Evolutionary conservation across 805 yeast genomes (phyloP), one percentile per base, ranked within the genome.

Genomic region (Candida adriatica): DNA sequence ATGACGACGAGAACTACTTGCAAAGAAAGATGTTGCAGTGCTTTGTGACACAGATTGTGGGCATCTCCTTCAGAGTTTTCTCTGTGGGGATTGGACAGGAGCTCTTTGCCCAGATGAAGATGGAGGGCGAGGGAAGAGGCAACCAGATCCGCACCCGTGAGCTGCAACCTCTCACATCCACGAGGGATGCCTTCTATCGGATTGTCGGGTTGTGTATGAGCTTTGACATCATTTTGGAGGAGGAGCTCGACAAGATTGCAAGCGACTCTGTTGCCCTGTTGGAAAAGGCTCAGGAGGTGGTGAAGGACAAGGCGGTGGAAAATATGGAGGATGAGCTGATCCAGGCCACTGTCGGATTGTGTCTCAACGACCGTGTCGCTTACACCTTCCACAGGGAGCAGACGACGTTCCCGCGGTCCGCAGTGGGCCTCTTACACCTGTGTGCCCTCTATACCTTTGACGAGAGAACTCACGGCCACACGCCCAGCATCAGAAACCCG

Each of bases 11-110:
- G 51, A 59, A 67, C 6, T 68, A 66, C 35, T 56, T 80, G 20
- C 90, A 83, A 47, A 66, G 84, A 22, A 72, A 70, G 42, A 57
- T 87, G 25, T 58, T 90, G 31, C 73, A 77, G 24, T 68, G 78
- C 28, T 70, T 82, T 28, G 42, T 80, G 14, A 70, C 88, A 1
- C 68, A 73, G 43, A 49, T 69, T 2, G 55, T 74, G 10, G 70
- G 38, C 45, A 52, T 66, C 24, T 54, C 37, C 31, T 53, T 43
- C 42, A 59, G 25, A 41, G 51, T 27, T 41, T 6, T 8, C 9
- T 13, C 30, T 2, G 5, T 36, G 19, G 21, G 13, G 6, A 19
- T 24, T 17, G 22, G 22, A 19, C 22, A 19, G 11, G 22, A 8
- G 22, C 8, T 19, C 10, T 19, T 19, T 19, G 8, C 22, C 11